Evolutionary conservation across 2,329 filamentous ascomycete species (phyloP), one percentile per base, ranked within the genome.

Genomic region (Pseudogymnoascus sp.): DNA sequence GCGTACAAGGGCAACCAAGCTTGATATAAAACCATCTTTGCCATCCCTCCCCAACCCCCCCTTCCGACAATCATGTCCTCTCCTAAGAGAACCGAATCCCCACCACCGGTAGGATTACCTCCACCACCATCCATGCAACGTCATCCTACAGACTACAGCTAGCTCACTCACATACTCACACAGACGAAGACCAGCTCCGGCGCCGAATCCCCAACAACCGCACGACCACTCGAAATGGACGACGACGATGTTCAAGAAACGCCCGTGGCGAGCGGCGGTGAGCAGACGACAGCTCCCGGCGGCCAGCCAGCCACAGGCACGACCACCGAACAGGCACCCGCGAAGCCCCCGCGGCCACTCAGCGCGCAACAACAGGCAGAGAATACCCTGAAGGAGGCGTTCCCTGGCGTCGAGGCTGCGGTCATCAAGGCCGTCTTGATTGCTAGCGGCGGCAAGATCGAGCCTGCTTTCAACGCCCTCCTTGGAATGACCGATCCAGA

Each of bases 381-480:
- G 76, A 84, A 85, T 70, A 97, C 92, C 3, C 81, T 99, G 63
- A 93, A 91, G 75, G 95, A 99, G 75, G 95, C 95, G 0, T 99
- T 99, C 71, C 95, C 95, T 0, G 83, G 80, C 63, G 90, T 97
- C 65, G 95, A 99, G 62, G 74, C 78, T 6, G 75, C 85, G 50
- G 89, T 99, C 56, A 84, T 99, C 75, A 96, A 88, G 76, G 95
- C 95, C 31, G 89, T 99, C 0, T 78, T 99, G 67, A 82, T 84
- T 23, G 95, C 95, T 12, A 97, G 95, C 74, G 83, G 87, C 64
- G 93, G 93, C 65, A 86, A 89, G 71, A 87, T 97, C 59, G 95
- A 99, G 75, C 90, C 91, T 34, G 93, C 95, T 12, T 99, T 99
- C 78, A 95, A 97, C 77, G 95, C 95, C 37, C 82, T 99, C 46